Base-by-base conservation (phyloP, 345 rosid genomes). In the Populus nigra region DNA sequence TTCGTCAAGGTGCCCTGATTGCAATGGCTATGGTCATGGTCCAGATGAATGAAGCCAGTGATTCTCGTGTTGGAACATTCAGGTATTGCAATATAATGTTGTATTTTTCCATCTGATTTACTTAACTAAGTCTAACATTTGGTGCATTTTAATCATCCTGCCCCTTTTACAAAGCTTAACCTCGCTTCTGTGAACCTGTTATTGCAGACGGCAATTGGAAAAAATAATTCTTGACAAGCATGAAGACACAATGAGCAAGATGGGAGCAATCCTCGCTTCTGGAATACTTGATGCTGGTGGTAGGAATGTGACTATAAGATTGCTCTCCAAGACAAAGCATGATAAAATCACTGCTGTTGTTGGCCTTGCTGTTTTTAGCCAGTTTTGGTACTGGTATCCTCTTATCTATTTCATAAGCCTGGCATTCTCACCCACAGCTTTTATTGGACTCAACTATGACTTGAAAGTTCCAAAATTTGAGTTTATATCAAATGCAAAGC, bases 1-100 rank as follows among this genome's bases (percentile, higher is more conserved):
- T 96, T 87, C 97, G 98, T 68, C 99, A 96, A 91, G 98, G 99
- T 86, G 99, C 99, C 50, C 92, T 96, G 70, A 91, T 96, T 81
- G 98, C 99, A 62, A 94, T 94, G 99, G 98, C 99, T 57, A 96
- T 96, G 99, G 99, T 96, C 78, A 90, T 96, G 98, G 88, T 91
- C 79, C 99, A 96, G 88, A 88, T 87, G 71, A 96, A 91, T 74
- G 98, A 92, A 88, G 99, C 98, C 39, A 90, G 93, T 72, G 99
- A 94, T 85, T 94, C 98, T 77, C 98, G 98, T 82, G 99, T 92
- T 75, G 98, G 98, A 78, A 85, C 92, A 76, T 96, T 96, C 86
- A 90, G 99, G 99, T 94, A 84, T 50, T 73, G 11, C 57, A 62
- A 45, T 57, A 29, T 17, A 10, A 22, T 59, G 11, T 43, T 16